Evolutionary conservation across 2,329 filamentous ascomycete species (phyloP).

Genomic region (Ophiostoma himal-ulmi): DNA sequence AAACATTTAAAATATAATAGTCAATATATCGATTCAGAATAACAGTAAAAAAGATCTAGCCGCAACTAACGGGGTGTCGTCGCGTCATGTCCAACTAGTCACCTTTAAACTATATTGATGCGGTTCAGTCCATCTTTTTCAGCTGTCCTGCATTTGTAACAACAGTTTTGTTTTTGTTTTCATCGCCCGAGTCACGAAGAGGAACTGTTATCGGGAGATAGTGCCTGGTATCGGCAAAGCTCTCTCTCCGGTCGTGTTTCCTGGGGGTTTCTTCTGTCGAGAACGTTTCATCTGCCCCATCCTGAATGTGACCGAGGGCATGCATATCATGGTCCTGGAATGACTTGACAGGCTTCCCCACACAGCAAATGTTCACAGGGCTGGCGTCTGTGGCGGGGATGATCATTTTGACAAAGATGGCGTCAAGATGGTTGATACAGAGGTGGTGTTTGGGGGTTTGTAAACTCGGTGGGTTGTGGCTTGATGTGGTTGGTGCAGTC

Average conservation of each 20-base stretch:
- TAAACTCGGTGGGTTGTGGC: background rate
- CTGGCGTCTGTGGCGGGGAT: background rate
- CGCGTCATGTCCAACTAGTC: background rate
- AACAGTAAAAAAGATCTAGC: background rate
- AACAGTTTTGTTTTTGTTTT: background rate
- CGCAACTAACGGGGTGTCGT: too few relatives aligned
- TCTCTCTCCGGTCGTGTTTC: background rate
- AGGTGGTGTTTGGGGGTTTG: too few relatives aligned
- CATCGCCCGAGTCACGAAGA: background rate
- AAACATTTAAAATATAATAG: too few relatives aligned
- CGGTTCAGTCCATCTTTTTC: background rate
- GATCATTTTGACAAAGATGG: slow-evolving; percentile 5
- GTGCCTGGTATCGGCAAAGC: background rate
- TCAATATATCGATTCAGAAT: background rate
- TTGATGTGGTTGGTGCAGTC: background rate
- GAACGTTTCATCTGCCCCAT: background rate
- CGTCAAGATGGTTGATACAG: background rate
- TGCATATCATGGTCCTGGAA: background rate
- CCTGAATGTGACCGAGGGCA: background rate
- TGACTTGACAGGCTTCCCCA: background rate
- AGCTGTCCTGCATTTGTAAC: background rate
- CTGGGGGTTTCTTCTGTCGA: background rate
- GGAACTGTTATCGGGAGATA: background rate
- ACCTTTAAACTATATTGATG: background rate
- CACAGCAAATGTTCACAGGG: slow-evolving; percentile 9